Percentiles rank a stretch among this genome's conserved stretches.
These are phyloP conservation scores for Pythium volutum DNA, from an alignment of 352 stramenopile genomes.

Conservation along the genomic window DNA sequence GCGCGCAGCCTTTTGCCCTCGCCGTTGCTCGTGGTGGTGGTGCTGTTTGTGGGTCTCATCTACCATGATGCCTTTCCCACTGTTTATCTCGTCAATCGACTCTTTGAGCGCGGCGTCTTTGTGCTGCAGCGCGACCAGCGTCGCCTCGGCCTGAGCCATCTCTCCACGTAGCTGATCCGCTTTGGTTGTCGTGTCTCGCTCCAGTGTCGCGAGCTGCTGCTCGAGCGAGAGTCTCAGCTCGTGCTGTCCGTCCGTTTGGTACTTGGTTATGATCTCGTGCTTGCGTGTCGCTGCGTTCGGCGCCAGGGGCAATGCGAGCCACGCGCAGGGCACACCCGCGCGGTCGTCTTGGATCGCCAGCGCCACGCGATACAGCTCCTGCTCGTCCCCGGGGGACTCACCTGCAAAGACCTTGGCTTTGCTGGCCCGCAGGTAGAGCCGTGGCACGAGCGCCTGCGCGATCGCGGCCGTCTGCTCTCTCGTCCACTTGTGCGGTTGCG, in stretches of 20 bases:
- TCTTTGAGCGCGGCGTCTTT: constrained; percentile 38
- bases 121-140: constrained; percentile 19
- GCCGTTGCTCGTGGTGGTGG: constrained; percentile 38
- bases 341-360: constrained; percentile 38
- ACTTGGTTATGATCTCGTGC: constrained; percentile 34
- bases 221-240: constrained; percentile 27
- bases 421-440: constrained; percentile 28
- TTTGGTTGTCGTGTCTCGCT: constrained; percentile 4
- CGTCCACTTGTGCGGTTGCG: constrained; percentile 43
- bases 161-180: constrained; percentile 21
- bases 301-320: constrained; percentile 25
- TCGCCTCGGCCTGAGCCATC: constrained; percentile 11
- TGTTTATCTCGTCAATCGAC: constrained; percentile 62
- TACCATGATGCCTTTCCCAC: constrained; percentile 28
- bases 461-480: constrained; percentile 43
- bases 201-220: constrained; percentile 17
- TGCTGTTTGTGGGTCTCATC: constrained; percentile 13
- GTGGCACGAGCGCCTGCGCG: constrained; percentile 33
- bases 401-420: constrained; percentile 7
- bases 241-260: constrained; percentile 30
- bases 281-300: constrained; percentile 21
- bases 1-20: constrained; percentile 38
- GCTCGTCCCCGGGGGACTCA: background rate
- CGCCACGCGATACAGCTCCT: constrained; percentile 30
- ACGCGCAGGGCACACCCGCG: constrained; percentile 14